Percentiles rank a stretch among this genome's conserved stretches.
Evolutionary conservation across 2,329 filamentous ascomycete species (phyloP).

Genomic region (Penicillium digitatum): DNA sequence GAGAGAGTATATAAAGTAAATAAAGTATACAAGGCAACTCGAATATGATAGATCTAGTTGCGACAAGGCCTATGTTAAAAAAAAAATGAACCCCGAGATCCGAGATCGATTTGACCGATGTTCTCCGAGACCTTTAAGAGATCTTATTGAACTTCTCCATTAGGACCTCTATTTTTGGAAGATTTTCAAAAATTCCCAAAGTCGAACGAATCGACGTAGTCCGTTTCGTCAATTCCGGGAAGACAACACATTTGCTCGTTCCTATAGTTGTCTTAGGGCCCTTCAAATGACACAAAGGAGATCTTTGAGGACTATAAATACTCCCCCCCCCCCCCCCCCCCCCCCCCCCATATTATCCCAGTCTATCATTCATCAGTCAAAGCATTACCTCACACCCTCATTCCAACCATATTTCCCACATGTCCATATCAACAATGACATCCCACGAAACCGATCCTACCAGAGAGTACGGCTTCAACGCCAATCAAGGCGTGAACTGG

Average conservation of each 20-base stretch:
- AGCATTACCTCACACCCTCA: not conserved
- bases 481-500: conserved; percentile 4
- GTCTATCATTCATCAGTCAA: not conserved
- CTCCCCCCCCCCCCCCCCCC: too few relatives aligned
- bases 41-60: not conserved
- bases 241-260: not conserved
- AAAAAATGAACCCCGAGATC: not conserved
- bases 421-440: not conserved
- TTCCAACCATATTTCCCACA: not conserved
- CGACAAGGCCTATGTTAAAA: not conserved
- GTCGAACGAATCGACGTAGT: not conserved
- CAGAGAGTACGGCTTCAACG: conserved; percentile 1
- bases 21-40: too few relatives aligned
- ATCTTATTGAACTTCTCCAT: not conserved
- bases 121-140: conserved; percentile 1
- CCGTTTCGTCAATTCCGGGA: not conserved
- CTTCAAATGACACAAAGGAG: not conserved
- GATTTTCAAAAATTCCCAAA: not conserved
- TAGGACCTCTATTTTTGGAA: not conserved
- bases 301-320: not conserved
- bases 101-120: conserved; percentile 1
- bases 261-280: not conserved
- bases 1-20: not conserved
- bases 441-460: not conserved
- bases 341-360: not conserved